Evolutionary conservation across 2,329 filamentous ascomycete genomes (phyloP), one percentile per base, ranked within the genome.

Genomic region (Biscogniauxia sp.): DNA sequence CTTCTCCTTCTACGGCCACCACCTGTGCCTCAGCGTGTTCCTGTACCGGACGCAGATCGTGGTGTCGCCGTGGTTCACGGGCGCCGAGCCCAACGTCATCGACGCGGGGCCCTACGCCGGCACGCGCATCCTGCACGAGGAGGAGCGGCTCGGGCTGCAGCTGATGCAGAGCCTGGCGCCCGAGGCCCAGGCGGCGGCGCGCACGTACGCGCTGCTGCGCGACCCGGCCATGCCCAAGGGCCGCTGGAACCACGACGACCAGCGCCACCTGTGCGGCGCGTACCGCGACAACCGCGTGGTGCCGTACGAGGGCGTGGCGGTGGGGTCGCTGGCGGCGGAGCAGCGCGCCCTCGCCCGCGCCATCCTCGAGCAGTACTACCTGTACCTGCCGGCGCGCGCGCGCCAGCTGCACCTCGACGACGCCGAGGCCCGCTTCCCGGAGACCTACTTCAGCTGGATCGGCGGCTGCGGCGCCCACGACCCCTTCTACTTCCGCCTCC

Each of bases 391-490:
- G 0, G 68, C 74, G 0, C 69, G 70, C 11, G 81, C 89, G 0
- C 80, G 88, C 1, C 69, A 79, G 54, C 70, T 84, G 4, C 83
- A 85, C 17, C 72, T 92, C 1, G 74, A 78, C 1, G 79, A 87
- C 49, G 79, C 88, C 53, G 78, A 80, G 55, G 69, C 73, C 2
- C 82, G 84, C 72, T 85, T 89, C 59, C 68, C 76, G n/a, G 88
- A 93, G 78, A 93, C 90, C 5, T 90, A 91, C 69, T 93, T 92
- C 71, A 85, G 83, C 71, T 94, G 91, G 89, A 93, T 93, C 57
- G 91, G 91, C 3, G 86, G 84, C 0, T 90, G 78, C 62, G 84
- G 80, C 0, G 80, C 90, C 56, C 75, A 84, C 0, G 89, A 93
- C 71, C 79, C 90, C 0, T 94, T 91, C 69, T 94, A 93, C 74